Evolutionary conservation across 129 eudicot species (phyloP).

Genomic region (Tagetes patula): DNA sequence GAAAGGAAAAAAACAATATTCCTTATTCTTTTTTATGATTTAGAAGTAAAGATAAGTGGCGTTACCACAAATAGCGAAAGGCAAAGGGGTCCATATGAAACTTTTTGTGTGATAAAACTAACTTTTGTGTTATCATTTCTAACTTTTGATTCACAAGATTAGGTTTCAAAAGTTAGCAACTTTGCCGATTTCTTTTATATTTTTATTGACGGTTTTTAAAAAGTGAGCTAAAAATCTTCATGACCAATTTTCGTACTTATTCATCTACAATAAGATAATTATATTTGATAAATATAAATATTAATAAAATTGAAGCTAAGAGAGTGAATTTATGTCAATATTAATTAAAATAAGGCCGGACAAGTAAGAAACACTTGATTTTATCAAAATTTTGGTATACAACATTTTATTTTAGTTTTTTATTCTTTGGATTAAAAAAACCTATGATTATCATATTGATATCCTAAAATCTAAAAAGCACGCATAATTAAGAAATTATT

Average conservation of each 20-base stretch:
- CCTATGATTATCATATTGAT: neutral
- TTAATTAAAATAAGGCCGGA: neutral
- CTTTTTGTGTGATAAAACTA: conserved; percentile 1
- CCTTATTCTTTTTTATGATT: neutral
- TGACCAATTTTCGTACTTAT: neutral
- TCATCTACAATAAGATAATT: neutral
- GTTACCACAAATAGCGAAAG: conserved; percentile 17
- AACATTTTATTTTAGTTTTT: neutral
- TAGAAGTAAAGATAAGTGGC: neutral
- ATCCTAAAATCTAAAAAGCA: conserved; percentile 8
- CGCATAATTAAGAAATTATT: conserved; percentile 29
- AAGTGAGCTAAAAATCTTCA: neutral
- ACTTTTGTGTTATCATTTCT: conserved; percentile 38
- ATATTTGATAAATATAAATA: neutral
- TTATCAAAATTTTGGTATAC: neutral
- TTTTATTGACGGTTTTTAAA: neutral
- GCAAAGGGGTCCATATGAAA: conserved; percentile 21
- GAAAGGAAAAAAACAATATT: neutral
- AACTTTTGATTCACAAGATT: conserved; percentile 36
- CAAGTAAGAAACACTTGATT: neutral
- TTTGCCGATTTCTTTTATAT: conserved; percentile 6
- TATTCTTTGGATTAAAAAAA: neutral
- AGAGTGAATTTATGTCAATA: neutral
- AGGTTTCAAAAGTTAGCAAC: conserved; percentile 16
- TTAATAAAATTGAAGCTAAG: neutral